Percentiles rank a stretch among this genome's conserved stretches.
These are phyloP conservation scores for Aegilops umbellulata DNA, from an alignment of 176 grass and related monocot species.

Conservation along the genomic window DNA sequence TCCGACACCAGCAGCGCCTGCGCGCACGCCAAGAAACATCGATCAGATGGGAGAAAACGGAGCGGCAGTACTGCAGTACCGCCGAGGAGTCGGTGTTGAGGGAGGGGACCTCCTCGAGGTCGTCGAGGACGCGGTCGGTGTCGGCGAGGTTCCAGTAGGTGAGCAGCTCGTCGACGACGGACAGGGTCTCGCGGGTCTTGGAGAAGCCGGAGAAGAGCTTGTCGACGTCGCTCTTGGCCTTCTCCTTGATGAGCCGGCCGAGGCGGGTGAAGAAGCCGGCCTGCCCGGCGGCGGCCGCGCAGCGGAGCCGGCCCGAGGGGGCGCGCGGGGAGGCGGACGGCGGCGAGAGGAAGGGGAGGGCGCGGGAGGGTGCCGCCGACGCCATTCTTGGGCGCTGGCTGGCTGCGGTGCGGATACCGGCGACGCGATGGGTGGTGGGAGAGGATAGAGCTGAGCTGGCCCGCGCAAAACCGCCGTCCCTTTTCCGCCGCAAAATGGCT, in stretches of 20 bases:
- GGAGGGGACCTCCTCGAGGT: constrained; percentile 72
- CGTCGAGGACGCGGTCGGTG: constrained; percentile 90
- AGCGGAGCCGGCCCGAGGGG: constrained; percentile 12
- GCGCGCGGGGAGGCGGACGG: not conserved
- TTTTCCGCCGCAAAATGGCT: no score
- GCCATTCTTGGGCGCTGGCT: constrained; percentile 41
- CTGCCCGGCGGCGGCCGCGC: constrained; percentile 65
- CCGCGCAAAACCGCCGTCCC: not conserved
- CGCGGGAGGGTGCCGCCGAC: constrained; percentile 53
- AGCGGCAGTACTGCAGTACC: no score
- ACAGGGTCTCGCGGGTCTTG: constrained; percentile 93
- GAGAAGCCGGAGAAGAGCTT: constrained; percentile 98
- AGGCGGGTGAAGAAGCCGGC: constrained; percentile 93
- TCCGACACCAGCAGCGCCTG: constrained; percentile 95
- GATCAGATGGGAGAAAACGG: no score
- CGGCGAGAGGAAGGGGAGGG: constrained; percentile 52
- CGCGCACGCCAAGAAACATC: not conserved
- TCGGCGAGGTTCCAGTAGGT: constrained; percentile 98
- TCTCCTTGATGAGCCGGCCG: constrained; percentile 98
- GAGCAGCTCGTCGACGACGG: constrained; percentile 96
- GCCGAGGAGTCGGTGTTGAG: not conserved
- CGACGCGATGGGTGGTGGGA: constrained; percentile 33
- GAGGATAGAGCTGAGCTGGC: constrained; percentile 31
- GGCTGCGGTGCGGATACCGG: constrained; percentile 1
- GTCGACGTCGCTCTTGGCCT: constrained; percentile 98